Evolutionary conservation across 2,329 filamentous ascomycete genomes (phyloP).

Genomic region (Botrytis porri): DNA sequence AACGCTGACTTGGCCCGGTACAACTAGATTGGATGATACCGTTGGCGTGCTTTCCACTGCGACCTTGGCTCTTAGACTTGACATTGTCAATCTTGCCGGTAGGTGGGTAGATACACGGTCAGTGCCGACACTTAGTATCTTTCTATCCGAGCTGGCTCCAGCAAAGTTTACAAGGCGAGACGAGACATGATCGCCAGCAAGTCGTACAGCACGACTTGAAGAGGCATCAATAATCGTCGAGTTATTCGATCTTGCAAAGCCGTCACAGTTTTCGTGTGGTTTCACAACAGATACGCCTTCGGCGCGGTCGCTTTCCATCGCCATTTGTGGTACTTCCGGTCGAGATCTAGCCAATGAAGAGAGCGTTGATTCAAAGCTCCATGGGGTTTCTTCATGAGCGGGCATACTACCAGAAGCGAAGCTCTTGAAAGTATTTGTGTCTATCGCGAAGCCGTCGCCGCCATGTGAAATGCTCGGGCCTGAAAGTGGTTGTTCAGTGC

Average conservation of each 20-base stretch:
- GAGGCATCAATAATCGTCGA: not conserved
- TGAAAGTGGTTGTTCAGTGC: not conserved
- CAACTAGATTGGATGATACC: not conserved
- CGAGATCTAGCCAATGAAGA: not conserved
- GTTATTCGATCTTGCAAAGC: not conserved
- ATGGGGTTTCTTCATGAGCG: not conserved
- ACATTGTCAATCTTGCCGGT: not conserved
- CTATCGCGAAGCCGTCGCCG: not conserved
- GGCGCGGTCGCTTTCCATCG: not conserved
- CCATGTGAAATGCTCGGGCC: not conserved
- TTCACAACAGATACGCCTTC: not conserved
- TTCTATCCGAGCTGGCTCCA: not conserved
- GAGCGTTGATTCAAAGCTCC: not conserved
- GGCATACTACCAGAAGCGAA: not conserved
- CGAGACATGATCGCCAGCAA: not conserved
- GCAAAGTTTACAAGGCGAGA: not conserved
- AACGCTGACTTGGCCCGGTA: not conserved
- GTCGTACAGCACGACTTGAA: not conserved
- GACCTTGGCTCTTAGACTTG: not conserved
- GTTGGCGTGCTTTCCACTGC: not conserved
- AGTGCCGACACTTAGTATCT: not conserved
- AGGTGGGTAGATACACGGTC: not conserved
- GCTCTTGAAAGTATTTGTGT: not conserved
- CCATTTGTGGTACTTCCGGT: not conserved
- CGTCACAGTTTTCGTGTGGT: not conserved